phyloP scores from a whole-genome alignment of 1,284 basidiomycete species.

The Fomitopsis pinicola region DNA sequence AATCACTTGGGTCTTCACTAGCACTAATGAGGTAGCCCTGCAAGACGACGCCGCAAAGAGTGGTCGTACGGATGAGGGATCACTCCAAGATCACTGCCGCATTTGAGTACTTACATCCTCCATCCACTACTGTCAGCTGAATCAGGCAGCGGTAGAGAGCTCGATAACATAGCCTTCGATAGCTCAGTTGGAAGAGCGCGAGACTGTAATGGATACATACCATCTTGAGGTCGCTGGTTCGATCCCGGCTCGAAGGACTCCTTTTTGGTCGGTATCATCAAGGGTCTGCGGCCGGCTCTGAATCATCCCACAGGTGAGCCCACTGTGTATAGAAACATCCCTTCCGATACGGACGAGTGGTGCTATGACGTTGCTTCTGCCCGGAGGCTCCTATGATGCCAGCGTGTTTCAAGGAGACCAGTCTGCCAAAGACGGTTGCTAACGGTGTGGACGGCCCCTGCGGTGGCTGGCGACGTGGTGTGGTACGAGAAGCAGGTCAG shows the following conservation, averaged over 20 bases:
- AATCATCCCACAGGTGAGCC: too few relatives aligned
- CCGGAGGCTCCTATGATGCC: neutral
- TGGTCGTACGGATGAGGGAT: too few relatives aligned
- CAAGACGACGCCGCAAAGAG: too few relatives aligned
- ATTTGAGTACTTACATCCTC: too few relatives aligned
- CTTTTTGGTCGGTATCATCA: neutral
- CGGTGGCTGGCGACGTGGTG: neutral
- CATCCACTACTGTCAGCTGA: too few relatives aligned
- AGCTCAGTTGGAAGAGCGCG: constrained; percentile 26
- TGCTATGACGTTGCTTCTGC: neutral
- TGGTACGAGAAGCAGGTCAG: constrained; percentile 4
- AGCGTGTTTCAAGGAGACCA: neutral
- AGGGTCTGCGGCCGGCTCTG: too few relatives aligned
- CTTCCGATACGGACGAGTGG: neutral
- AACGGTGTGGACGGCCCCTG: neutral
- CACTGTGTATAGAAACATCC: neutral
- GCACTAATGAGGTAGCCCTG: too few relatives aligned
- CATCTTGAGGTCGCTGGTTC: constrained; percentile 15
- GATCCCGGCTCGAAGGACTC: constrained; percentile 18
- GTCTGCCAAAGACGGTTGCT: neutral
- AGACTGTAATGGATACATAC: constrained; percentile 17
- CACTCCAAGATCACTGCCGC: too few relatives aligned
- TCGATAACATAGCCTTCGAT: constrained; percentile 12
- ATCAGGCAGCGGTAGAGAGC: too few relatives aligned
- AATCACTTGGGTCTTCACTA: too few relatives aligned